Percentiles rank a stretch among this genome's conserved stretches.
Conservation (phyloP, 768 basidiomycete species). For the Pulveroboletus sp. region DNA sequence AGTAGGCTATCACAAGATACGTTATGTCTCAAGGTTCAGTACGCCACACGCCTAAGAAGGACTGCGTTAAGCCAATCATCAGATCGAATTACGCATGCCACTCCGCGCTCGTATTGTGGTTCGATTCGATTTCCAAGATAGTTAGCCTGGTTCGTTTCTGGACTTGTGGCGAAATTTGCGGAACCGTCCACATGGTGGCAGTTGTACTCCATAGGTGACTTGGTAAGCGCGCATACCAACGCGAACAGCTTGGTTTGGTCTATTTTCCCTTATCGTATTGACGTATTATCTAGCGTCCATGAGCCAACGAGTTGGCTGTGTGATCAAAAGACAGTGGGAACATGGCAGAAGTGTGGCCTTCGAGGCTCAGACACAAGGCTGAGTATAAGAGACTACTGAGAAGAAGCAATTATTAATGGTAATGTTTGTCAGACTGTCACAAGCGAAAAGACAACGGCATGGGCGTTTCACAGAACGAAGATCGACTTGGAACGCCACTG, state of each 20-base stretch:
- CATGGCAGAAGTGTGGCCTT: background rate
- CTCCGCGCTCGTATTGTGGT: background rate
- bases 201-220: background rate
- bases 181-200: background rate
- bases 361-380: background rate
- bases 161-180: background rate
- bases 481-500: background rate
- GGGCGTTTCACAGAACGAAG: background rate
- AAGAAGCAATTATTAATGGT: background rate
- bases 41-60: background rate
- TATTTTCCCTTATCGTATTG: background rate
- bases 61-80: conserved; percentile 4
- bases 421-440: background rate
- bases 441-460: background rate
- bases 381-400: background rate
- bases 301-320: background rate
- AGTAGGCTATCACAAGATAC: background rate
- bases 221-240: conserved; percentile 14
- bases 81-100: background rate
- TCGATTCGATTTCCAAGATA: conserved; percentile 4
- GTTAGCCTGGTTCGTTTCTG: conserved; percentile 6
- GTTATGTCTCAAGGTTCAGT: background rate
- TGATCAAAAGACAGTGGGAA: background rate
- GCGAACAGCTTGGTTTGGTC: conserved; percentile 1
- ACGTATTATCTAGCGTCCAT: background rate